Percentiles rank a stretch among this genome's conserved stretches.
These are phyloP conservation scores for Astrothelium subdiscretum DNA, from an alignment of 495 filamentous ascomycete genomes.

Conservation along the genomic window DNA sequence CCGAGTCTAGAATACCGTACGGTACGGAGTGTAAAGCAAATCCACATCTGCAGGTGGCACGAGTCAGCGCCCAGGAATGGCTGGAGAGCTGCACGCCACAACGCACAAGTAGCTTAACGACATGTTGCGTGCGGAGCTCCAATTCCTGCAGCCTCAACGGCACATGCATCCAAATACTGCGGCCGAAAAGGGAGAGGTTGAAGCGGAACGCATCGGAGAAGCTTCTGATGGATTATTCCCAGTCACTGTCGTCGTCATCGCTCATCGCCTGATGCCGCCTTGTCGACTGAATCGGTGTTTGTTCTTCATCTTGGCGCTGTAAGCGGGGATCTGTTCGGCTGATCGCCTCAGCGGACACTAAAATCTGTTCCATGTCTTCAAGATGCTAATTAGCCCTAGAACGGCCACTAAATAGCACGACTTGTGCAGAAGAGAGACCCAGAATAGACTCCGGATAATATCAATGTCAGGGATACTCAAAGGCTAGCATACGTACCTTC, in stretches of 20 bases:
- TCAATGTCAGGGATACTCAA: neutral
- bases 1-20: neutral
- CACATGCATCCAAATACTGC: neutral
- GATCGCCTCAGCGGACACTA: slow-evolving; percentile 73
- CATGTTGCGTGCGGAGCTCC: neutral
- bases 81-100: neutral
- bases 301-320: slow-evolving; percentile 44
- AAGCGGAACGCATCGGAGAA: neutral
- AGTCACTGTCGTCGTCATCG: slow-evolving; percentile 27
- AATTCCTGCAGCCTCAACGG: neutral
- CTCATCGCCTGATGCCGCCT: neutral
- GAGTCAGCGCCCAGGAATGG: neutral
- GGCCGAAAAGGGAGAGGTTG: neutral
- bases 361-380: slow-evolving; percentile 57
- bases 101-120: too few species aligned
- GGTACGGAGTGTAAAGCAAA: neutral
- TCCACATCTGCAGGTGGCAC: too few species aligned
- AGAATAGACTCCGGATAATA: too few species aligned
- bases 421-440: too few species aligned
- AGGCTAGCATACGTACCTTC: slow-evolving; percentile 35
- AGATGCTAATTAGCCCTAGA: slow-evolving; percentile 3
- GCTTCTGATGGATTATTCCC: slow-evolving; percentile 20
- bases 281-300: slow-evolving; percentile 19
- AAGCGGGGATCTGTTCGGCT: slow-evolving; percentile 65
- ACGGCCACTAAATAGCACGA: neutral